Evolutionary conservation across 352 stramenopile species (phyloP), one percentile per base, ranked within the genome.

Genomic region (Peronospora tabacina): DNA sequence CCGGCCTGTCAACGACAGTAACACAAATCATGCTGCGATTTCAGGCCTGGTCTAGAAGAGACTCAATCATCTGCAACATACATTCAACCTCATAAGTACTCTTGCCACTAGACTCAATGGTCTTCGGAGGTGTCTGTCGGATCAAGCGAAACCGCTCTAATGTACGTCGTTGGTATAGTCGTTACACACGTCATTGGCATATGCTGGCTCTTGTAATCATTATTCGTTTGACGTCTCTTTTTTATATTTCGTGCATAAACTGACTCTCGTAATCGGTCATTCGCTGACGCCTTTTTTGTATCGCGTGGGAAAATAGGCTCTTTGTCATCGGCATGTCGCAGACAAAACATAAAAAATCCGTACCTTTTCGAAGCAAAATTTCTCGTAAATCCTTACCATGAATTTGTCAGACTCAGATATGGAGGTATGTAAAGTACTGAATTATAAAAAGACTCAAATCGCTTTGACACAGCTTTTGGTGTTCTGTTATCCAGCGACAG

Each of bases 171-270:
- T 37, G 74, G 82, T 32, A 86, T 71, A 0, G 69, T 70, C 3
- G 45, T 92, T 12, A 85, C 76, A 54, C 80, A 92, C 45, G 57
- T 92, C 3, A 61, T 86, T 5, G 72, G 66, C 73, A n/a, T n/a
- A n/a, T n/a, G n/a, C 74, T 24, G 87, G 85, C 58, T 69, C 63
- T 2, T 69, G 76, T 6, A 26, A 26, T 26, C 22, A 5, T 26
- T n/a, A 26, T 26, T 26, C 22, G 22, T n/a, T 26, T 3, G 5
- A 26, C 22, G 28, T 32, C 28, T 9, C 1, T 12, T 32, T 32
- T 32, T 6, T 12, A 32, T 8, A n/a, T n/a, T n/a, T n/a, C n/a
- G n/a, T n/a, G n/a, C n/a, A n/a, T n/a, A n/a, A n/a, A n/a, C 74
- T 24, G 87, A 85, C 58, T 69, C 63, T 2, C 71, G 76, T 6